Conservation (phyloP, 139 green algal genomes). For the Chlamydomonas sphaeroides region DNA sequence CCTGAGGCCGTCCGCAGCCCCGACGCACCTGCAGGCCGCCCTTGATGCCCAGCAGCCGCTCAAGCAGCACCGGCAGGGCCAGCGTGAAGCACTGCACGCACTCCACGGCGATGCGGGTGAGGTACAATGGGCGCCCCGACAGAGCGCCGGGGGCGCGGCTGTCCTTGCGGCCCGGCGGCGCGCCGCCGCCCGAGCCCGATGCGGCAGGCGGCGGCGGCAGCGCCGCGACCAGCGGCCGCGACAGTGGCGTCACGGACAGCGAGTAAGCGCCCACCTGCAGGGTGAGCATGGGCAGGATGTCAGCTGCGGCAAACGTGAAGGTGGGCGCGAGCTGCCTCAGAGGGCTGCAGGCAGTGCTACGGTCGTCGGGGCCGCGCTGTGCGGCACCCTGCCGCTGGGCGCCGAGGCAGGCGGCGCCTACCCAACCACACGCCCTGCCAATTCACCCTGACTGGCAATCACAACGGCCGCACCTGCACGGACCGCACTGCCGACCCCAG, state of each 20-base stretch:
- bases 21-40: conserved; percentile 1
- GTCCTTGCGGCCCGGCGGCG: background rate
- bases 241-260: conserved; percentile 13
- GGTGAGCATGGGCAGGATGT: no score
- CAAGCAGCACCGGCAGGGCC: background rate
- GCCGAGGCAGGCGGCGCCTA: no score
- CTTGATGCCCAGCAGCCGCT: conserved; percentile 28
- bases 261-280: conserved; percentile 14
- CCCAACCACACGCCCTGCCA: no score
- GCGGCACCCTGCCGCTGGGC: no score
- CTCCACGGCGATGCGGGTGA: conserved; percentile 28
- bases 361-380: no score
- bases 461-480: background rate
- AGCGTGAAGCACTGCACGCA: conserved; percentile 32
- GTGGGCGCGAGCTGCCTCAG: no score
- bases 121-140: background rate
- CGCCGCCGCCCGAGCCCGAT: no score
- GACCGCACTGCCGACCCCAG: background rate
- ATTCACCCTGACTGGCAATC: no score
- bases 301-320: no score
- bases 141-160: background rate
- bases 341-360: no score
- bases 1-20: background rate
- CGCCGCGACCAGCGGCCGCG: background rate
- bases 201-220: background rate